A percentile compares a stretch with the other conserved stretches of the same genome.
Conservation (phyloP, 306 rosid species). For the Inga laurina region DNA sequence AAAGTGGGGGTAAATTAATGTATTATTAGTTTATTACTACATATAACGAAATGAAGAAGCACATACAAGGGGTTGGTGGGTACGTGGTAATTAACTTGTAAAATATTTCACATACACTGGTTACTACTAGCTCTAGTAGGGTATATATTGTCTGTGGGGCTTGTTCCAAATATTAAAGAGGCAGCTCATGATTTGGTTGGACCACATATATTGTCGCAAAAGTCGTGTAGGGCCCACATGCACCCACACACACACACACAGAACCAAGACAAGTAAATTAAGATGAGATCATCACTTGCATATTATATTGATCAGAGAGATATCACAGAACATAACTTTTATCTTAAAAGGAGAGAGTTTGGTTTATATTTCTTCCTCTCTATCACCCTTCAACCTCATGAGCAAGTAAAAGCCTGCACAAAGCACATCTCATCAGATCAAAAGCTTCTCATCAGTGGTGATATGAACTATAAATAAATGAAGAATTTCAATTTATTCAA, state of each 20-base stretch:
- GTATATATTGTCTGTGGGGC: background rate
- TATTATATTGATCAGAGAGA: background rate
- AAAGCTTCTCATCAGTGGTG: background rate
- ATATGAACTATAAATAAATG: background rate
- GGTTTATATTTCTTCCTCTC: background rate
- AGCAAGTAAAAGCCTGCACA: slow-evolving; percentile 52
- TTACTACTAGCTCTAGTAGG: background rate
- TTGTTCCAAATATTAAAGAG: background rate
- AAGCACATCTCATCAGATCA: background rate
- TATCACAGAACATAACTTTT: slow-evolving; percentile 11
- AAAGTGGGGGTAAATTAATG: background rate
- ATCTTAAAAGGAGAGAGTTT: background rate
- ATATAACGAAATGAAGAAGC: background rate
- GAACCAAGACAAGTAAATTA: background rate
- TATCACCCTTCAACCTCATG: slow-evolving; percentile 20
- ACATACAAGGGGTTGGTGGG: background rate
- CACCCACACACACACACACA: background rate
- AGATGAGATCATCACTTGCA: background rate
- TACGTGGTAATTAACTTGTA: background rate
- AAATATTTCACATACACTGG: background rate
- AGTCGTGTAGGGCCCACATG: background rate
- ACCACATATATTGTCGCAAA: background rate
- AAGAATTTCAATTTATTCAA: background rate
- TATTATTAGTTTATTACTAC: background rate
- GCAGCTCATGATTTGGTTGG: background rate